Evolutionary conservation across 805 yeast genomes (phyloP).

Genomic region (Teunomyces pallodes): DNA sequence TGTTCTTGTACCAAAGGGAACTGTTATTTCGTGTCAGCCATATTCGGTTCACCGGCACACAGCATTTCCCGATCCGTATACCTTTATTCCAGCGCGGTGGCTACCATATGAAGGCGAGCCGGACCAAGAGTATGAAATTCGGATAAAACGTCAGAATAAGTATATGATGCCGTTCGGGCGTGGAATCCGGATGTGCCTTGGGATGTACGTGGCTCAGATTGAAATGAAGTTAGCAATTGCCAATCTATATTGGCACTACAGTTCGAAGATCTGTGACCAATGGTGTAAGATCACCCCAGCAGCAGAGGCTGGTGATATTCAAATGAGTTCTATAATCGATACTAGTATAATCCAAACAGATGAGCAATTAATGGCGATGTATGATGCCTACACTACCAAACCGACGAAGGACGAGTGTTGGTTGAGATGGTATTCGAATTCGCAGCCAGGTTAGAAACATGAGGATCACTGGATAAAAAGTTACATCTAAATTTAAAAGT

Average conservation of each 20-base stretch:
- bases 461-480: too few relatives aligned
- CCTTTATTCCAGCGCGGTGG: constrained; percentile 67
- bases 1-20: constrained; percentile 46
- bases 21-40: constrained; percentile 62
- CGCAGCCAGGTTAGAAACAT: not conserved
- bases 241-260: constrained; percentile 50
- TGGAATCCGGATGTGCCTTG: constrained; percentile 73
- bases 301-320: constrained; percentile 14
- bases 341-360: constrained; percentile 28
- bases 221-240: constrained; percentile 62
- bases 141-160: constrained; percentile 47
- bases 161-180: constrained; percentile 69
- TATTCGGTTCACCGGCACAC: constrained; percentile 58
- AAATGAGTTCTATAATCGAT: constrained; percentile 6
- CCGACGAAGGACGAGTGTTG: constrained; percentile 54
- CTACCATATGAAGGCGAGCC: constrained; percentile 36
- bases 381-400: constrained; percentile 54
- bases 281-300: constrained; percentile 40
- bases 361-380: constrained; percentile 52
- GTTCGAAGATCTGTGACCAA: constrained; percentile 35
- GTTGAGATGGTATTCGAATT: constrained; percentile 36
- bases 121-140: constrained; percentile 22
- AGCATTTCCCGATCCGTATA: constrained; percentile 52
- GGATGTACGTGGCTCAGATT: constrained; percentile 62
- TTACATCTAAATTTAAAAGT: too few relatives aligned